Percentiles rank a stretch among this genome's conserved stretches.
These are phyloP conservation scores for Juncus inflexus DNA, from an alignment of 176 grass and related monocot species.

Conservation along the genomic window DNA sequence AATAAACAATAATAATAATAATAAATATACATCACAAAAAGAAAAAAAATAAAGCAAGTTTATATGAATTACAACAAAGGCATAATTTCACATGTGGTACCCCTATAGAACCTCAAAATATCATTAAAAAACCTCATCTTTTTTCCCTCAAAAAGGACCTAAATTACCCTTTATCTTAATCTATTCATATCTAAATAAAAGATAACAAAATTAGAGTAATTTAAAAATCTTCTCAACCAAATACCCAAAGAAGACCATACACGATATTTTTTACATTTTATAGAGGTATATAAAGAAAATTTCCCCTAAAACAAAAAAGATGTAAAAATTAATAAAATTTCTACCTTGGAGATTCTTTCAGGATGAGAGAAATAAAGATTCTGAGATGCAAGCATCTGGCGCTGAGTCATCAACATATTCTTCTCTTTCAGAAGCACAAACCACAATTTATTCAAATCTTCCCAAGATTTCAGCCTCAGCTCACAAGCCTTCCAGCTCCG, in stretches of 20 bases:
- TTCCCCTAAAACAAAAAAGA: neutral
- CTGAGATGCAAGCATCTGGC: conserved; percentile 77
- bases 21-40: neutral
- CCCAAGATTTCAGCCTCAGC: conserved; percentile 92
- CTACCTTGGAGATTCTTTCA: conserved; percentile 90
- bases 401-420: conserved; percentile 91
- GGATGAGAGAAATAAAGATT: conserved; percentile 73
- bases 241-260: neutral
- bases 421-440: conserved; percentile 92
- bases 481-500: conserved; percentile 94
- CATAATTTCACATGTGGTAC: neutral
- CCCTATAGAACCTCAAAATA: neutral
- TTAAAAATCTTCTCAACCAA: neutral
- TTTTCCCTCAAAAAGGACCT: neutral
- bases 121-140: neutral
- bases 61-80: neutral
- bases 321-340: too few species aligned
- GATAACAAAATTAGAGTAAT: neutral
- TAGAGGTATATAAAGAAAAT: neutral
- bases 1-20: neutral
- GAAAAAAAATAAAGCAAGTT: neutral
- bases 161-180: too few species aligned
- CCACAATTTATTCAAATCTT: conserved; percentile 94
- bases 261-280: neutral
- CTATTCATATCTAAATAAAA: too few species aligned